These are phyloP conservation scores for Sarocladiaceae sp. DNA, from an alignment of 2,329 filamentous ascomycete species.

Conservation along the genomic window DNA sequence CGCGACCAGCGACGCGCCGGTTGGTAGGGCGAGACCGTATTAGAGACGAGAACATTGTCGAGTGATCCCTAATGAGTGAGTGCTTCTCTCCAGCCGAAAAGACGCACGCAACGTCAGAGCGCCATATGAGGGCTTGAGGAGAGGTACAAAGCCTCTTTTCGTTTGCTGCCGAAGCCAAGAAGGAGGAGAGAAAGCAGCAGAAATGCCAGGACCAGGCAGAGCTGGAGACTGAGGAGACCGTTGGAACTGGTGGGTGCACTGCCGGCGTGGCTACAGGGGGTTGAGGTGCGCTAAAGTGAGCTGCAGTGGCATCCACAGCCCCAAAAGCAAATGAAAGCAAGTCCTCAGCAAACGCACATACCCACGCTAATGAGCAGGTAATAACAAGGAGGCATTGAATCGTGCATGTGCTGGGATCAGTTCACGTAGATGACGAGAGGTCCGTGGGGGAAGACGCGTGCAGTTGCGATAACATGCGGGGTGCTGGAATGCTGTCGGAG, in stretches of 20 bases:
- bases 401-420: background rate
- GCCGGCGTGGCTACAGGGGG: constrained; percentile 2
- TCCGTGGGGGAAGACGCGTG: background rate
- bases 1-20: constrained; percentile 27
- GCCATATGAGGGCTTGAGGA: background rate
- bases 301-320: constrained; percentile 7
- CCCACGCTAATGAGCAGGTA: background rate
- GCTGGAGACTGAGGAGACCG: background rate
- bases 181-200: background rate
- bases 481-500: constrained; percentile 5
- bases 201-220: background rate
- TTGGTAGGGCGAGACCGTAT: constrained; percentile 27
- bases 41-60: constrained; percentile 32
- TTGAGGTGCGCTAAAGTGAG: constrained; percentile 6
- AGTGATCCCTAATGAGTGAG: background rate
- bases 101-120: constrained; percentile 30
- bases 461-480: constrained; percentile 8
- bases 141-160: constrained; percentile 4
- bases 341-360: background rate
- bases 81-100: constrained; percentile 11
- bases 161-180: background rate
- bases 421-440: background rate
- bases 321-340: constrained; percentile 8
- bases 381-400: background rate
- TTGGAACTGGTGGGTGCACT: background rate